Percentiles rank a stretch among this genome's conserved stretches.
Evolutionary conservation across 2,329 filamentous ascomycete genomes (phyloP).

Genomic region (Exophiala sp.): DNA sequence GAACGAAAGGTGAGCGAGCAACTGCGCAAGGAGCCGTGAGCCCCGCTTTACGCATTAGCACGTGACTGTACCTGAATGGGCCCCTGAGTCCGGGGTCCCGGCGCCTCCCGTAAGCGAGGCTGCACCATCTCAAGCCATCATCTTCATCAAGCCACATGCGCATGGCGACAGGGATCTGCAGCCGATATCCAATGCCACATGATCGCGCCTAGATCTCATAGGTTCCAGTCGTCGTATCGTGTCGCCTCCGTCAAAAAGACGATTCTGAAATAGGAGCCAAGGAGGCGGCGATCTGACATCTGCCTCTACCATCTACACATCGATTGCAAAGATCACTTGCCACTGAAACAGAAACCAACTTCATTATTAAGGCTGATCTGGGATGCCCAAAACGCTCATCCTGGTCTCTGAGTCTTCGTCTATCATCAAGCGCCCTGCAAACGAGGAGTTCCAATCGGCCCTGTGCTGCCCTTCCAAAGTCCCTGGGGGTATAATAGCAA

Average conservation of each 20-base stretch:
- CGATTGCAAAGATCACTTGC: background rate
- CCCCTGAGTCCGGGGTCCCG: background rate
- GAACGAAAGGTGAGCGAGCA: too few species aligned
- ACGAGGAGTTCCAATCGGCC: constrained; percentile 1
- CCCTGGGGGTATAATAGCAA: constrained; percentile 23
- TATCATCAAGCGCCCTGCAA: constrained; percentile 8
- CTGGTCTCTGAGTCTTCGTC: constrained; percentile 17
- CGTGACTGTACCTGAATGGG: too few species aligned
- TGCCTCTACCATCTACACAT: background rate
- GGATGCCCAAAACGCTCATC: constrained; percentile 6
- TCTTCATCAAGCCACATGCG: constrained; percentile 15
- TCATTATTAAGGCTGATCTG: constrained; percentile 14
- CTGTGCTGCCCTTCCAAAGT: constrained; percentile 13
- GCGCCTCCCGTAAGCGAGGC: constrained; percentile 23
- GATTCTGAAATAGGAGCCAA: too few species aligned
- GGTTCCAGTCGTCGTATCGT: too few species aligned
- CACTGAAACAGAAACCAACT: background rate
- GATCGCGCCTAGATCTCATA: background rate
- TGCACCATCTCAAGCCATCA: constrained; percentile 15
- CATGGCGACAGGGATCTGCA: constrained; percentile 19
- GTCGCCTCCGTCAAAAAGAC: background rate
- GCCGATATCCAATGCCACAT: background rate
- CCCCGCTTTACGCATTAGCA: too few species aligned
- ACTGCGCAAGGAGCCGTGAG: too few species aligned
- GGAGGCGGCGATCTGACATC: background rate